Base-by-base conservation (phyloP, 306 rosid genomes). In the Fragaria ananassa region DNA sequence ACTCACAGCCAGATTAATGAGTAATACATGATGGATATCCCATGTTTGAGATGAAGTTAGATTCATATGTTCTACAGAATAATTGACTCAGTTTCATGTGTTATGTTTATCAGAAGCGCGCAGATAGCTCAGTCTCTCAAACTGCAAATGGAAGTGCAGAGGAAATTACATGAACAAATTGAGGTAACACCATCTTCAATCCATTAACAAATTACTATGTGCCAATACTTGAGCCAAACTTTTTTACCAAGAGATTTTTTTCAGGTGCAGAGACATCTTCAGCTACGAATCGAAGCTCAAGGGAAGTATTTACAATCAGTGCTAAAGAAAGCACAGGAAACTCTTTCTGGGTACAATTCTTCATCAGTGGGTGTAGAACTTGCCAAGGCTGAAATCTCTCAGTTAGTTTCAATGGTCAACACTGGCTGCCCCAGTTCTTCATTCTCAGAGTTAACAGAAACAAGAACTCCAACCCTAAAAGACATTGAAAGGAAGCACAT, bases 261-360 rank as follows among this genome's bases (percentile, higher is more conserved):
- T 72, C 87, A 91, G 98, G 98, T 96, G 62, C 97, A 93, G 79
- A 91, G 90, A 56, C 98, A 87, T 86, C 85, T 96, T 79, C 96
- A 96, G 83, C 84, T 91, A 71, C 72, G 93, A 76, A 96, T 96
- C 2, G 98, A 96, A 89, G 97, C 99, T 47, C 98, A 96, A 84
- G 98, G 97, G 74, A 91, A 88, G 80, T 96, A 96, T 69, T 85
- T 96, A 72, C 97, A 96, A n/a, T 87, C 91, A 45, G 97, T 96
- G 29, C 71, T 96, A 10, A 83, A 54, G 73, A 96, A 93, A 61
- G 99, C 99, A 42, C 94, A 88, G 46, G 94, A 92, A 75, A 89
- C 96, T 69, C 92, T 96, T 74, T 74, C 91, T 1, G 96, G 90
- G 46, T 82, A 85, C 77, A 83, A 72, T 61, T 87, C 90, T 79